These are phyloP conservation scores for Alternaria novae-zelandiae DNA, from an alignment of 2,329 filamentous ascomycete species.

Conservation along the genomic window DNA sequence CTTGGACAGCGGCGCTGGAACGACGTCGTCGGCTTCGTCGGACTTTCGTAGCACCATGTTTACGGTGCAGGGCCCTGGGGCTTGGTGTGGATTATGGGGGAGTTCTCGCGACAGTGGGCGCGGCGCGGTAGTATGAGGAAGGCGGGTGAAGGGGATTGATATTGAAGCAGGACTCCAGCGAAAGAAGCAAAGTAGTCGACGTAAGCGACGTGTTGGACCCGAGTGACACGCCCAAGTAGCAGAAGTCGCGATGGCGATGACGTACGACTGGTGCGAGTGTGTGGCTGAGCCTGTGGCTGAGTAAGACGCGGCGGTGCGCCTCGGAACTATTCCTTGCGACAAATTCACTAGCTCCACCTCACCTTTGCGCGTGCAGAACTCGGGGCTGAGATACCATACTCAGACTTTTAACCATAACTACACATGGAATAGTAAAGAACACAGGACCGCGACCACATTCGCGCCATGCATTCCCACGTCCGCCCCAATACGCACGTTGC, in stretches of 20 bases:
- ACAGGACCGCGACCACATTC: slow-evolving; percentile 11
- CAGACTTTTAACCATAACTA: background rate
- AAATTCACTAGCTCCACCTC: slow-evolving; percentile 11
- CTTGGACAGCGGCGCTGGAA: slow-evolving; percentile 50
- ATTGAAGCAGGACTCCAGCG: background rate
- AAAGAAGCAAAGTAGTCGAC: background rate
- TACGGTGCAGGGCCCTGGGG: slow-evolving; percentile 5
- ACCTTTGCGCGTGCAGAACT: background rate
- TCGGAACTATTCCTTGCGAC: slow-evolving; percentile 7
- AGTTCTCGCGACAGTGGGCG: slow-evolving; percentile 1
- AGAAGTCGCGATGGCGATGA: slow-evolving; percentile 18
- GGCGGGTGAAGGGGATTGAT: background rate
- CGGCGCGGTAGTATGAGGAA: background rate
- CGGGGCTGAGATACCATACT: background rate
- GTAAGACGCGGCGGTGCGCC: background rate
- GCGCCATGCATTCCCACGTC: slow-evolving; percentile 54
- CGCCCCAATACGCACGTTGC: slow-evolving; percentile 60
- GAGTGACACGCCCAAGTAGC: slow-evolving; percentile 4
- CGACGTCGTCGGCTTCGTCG: slow-evolving; percentile 42
- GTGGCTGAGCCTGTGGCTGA: slow-evolving; percentile 7
- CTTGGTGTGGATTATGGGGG: background rate
- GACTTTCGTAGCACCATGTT: slow-evolving; percentile 57
- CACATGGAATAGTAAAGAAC: slow-evolving; percentile 16
- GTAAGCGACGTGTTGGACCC: background rate
- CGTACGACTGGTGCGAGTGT: slow-evolving; percentile 2